Conservation (phyloP, 2,329 filamentous ascomycete genomes). For the Calonectria fujianensis region DNA sequence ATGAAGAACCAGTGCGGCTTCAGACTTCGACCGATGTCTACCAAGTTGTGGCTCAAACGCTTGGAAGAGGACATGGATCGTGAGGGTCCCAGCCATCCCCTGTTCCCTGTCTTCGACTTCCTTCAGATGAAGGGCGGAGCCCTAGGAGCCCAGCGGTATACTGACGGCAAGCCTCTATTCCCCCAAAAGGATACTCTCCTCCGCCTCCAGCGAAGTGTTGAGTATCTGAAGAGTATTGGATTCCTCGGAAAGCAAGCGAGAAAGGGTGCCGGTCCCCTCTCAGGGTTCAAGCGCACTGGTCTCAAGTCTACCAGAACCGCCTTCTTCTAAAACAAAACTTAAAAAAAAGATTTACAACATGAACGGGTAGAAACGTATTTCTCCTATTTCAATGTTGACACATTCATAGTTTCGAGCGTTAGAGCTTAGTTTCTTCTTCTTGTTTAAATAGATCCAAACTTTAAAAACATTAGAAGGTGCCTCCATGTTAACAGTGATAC, state of each 20-base stretch:
- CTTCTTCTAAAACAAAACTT: neutral
- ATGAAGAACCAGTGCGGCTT: conserved; percentile 32
- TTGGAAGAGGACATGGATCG: conserved; percentile 28
- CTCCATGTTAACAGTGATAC: no score
- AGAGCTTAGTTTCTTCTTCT: neutral
- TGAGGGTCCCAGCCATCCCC: conserved; percentile 30
- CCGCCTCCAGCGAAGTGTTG: conserved; percentile 30
- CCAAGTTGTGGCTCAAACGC: conserved; percentile 21
- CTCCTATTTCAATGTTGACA: neutral
- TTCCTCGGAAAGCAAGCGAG: conserved; percentile 21
- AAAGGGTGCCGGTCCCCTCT: conserved; percentile 1
- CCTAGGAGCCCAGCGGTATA: conserved; percentile 8
- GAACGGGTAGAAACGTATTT: neutral
- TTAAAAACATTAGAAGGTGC: no score
- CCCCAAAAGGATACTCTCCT: conserved; percentile 21
- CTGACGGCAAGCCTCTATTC: conserved; percentile 12
- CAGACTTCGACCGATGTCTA: conserved; percentile 25
- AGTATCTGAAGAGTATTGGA: conserved; percentile 24
- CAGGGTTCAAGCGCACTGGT: conserved; percentile 6
- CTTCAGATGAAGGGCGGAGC: conserved; percentile 9
- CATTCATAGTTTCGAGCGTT: neutral
- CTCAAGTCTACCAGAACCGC: conserved; percentile 18
- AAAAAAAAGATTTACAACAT: neutral
- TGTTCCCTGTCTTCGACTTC: conserved; percentile 18
- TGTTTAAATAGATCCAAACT: neutral